phyloP scores from a whole-genome alignment of 345 rosid genomes.

The Hirschfeldia incana region DNA sequence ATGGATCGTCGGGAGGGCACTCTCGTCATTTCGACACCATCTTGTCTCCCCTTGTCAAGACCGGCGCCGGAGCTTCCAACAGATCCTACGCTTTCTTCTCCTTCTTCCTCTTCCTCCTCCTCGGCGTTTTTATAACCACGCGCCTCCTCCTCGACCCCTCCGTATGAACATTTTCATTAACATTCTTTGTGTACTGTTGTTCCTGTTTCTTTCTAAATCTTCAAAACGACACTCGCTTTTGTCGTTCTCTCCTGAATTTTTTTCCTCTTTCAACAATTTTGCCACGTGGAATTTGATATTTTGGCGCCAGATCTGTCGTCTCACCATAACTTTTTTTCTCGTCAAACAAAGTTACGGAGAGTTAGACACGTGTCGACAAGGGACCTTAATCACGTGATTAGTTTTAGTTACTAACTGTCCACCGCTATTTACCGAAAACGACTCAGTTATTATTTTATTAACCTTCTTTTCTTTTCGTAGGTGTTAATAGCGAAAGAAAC shows the following conservation, averaged over 20 bases:
- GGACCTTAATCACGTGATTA: constrained; percentile 3
- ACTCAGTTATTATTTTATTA: not conserved
- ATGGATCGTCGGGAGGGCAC: constrained; percentile 37
- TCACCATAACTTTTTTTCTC: constrained; percentile 7
- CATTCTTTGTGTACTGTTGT: not conserved
- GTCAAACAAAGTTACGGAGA: constrained; percentile 5
- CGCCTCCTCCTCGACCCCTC: constrained; percentile 55
- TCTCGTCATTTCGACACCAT: constrained; percentile 43
- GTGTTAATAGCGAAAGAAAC: constrained; percentile 35
- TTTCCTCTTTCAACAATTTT: not conserved
- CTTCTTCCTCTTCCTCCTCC: constrained; percentile 52
- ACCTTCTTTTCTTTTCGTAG: not conserved
- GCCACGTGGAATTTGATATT: constrained; percentile 27
- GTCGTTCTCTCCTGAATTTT: not conserved
- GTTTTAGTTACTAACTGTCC: not conserved
- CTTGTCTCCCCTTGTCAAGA: constrained; percentile 45
- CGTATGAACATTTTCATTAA: constrained; percentile 37
- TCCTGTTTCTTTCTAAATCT: not conserved
- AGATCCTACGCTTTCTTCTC: constrained; percentile 46
- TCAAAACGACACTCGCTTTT: not conserved
- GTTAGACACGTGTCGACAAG: constrained; percentile 23
- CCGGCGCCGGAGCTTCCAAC: constrained; percentile 40
- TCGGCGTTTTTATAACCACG: constrained; percentile 70
- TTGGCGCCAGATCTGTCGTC: constrained; percentile 18
- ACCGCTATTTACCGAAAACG: not conserved